Conservation (phyloP, 2,329 filamentous ascomycete species). For the Beauveria scarabaeidicola region DNA sequence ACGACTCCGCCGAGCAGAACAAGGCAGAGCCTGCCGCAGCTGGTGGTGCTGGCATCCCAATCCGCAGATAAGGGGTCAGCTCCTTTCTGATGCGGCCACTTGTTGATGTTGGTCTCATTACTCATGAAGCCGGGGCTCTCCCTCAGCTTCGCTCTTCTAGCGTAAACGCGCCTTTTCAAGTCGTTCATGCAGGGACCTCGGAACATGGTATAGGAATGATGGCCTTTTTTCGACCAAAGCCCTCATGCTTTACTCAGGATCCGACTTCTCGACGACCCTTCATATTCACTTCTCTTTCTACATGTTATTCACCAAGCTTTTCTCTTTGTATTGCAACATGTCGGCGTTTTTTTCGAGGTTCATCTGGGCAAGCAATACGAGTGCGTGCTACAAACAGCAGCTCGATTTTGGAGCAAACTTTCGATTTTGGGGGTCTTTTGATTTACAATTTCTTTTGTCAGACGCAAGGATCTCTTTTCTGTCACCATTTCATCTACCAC, state of each 20-base stretch:
- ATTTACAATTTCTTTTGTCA: neutral
- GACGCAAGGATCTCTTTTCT: neutral
- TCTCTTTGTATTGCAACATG: neutral
- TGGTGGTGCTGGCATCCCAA: conserved; percentile 40
- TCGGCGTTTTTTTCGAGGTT: neutral
- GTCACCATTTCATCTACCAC: neutral
- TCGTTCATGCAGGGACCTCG: neutral
- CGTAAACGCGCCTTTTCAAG: neutral
- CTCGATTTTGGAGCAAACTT: neutral
- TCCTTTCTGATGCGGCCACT: neutral
- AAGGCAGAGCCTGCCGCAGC: neutral
- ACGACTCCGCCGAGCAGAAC: conserved; percentile 11
- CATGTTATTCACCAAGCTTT: conserved; percentile 1
- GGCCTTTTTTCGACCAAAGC: neutral
- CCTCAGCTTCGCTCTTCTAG: neutral
- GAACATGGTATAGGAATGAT: neutral
- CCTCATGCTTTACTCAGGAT: neutral
- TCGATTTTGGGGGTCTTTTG: neutral
- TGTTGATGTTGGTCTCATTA: neutral
- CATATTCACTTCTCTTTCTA: neutral
- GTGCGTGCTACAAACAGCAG: neutral
- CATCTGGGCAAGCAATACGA: neutral
- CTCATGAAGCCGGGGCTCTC: neutral
- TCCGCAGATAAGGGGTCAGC: conserved; percentile 43
- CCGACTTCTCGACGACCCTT: neutral